Evolutionary conservation across 2,329 filamentous ascomycete species (phyloP).

Genomic region (Ambrosiella beaveri): DNA sequence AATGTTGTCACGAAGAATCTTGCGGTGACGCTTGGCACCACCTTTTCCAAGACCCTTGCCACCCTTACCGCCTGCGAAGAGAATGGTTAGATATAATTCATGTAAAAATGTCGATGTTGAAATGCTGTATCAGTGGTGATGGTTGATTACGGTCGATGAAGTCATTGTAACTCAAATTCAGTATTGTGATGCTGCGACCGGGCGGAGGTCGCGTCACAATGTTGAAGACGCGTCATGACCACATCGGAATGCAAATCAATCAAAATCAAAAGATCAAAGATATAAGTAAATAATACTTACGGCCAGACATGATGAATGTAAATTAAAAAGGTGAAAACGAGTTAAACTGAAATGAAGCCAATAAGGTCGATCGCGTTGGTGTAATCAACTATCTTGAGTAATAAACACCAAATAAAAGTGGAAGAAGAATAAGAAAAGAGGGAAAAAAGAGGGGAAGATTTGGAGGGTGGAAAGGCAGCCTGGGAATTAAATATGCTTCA

Average conservation of each 20-base stretch:
- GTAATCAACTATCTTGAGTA: neutral
- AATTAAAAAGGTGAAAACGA: neutral
- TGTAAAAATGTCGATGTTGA: neutral
- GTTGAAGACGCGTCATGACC: slow-evolving; percentile 6
- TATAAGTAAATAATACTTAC: slow-evolving; percentile 9
- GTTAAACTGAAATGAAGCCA: neutral
- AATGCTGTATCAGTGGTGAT: neutral
- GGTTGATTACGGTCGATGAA: neutral
- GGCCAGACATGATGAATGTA: slow-evolving; percentile 14
- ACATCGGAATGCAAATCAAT: neutral
- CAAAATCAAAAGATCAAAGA: neutral
- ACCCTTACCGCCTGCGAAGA: slow-evolving; percentile 56
- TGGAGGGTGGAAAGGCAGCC: neutral
- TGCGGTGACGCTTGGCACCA: slow-evolving; percentile 95
- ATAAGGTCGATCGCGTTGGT: neutral
- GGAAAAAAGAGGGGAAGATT: slow-evolving; percentile 6
- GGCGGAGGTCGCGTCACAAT: neutral
- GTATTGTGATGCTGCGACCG: neutral
- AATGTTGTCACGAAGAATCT: slow-evolving; percentile 99
- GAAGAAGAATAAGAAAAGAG: slow-evolving; percentile 1
- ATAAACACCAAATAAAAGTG: neutral
- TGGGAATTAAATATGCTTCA: slow-evolving; percentile 9
- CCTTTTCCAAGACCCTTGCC: slow-evolving; percentile 97
- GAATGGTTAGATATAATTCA: slow-evolving; percentile 4
- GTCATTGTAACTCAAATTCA: neutral